Percentiles rank a stretch among this genome's conserved stretches.
phyloP scores from a whole-genome alignment of 306 rosid species.

The Trifolium repens region DNA sequence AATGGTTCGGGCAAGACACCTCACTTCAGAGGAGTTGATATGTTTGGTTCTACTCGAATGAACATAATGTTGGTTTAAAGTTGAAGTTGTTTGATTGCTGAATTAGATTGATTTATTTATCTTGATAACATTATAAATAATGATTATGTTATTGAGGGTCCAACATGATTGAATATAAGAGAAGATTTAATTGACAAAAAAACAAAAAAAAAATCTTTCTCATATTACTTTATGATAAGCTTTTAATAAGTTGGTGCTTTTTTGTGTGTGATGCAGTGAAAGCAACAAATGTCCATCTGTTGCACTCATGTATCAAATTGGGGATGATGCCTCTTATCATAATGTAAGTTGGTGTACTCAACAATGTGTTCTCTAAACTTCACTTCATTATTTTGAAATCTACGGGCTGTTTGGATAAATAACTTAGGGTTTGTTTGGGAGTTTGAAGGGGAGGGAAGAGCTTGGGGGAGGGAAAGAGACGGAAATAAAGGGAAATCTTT shows the following conservation, averaged over 20 bases:
- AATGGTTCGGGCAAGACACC: not conserved
- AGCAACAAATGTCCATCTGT: conserved; percentile 83
- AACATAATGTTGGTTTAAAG: not conserved
- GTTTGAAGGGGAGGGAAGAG: not conserved
- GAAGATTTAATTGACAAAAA: not conserved
- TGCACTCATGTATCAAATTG: conserved; percentile 94
- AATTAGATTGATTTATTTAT: conserved; percentile 15
- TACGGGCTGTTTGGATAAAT: not conserved
- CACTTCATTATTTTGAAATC: not conserved
- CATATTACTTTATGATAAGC: conserved; percentile 20
- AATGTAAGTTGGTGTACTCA: conserved; percentile 55
- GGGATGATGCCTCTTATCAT: conserved; percentile 80
- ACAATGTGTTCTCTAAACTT: conserved; percentile 1
- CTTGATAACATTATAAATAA: not conserved
- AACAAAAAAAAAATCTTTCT: not conserved
- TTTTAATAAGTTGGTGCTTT: conserved; percentile 36
- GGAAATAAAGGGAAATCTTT: too few species aligned
- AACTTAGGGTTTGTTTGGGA: not conserved
- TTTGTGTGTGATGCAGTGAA: conserved; percentile 56
- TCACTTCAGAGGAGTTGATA: not conserved
- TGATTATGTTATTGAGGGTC: conserved; percentile 2
- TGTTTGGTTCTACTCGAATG: not conserved
- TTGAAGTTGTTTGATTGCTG: not conserved
- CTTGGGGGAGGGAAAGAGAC: too few species aligned
- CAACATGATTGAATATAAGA: conserved; percentile 21